Evolutionary conservation across 306 rosid species (phyloP), one percentile per base, ranked within the genome.

Genomic region (Trifolium pratense): DNA sequence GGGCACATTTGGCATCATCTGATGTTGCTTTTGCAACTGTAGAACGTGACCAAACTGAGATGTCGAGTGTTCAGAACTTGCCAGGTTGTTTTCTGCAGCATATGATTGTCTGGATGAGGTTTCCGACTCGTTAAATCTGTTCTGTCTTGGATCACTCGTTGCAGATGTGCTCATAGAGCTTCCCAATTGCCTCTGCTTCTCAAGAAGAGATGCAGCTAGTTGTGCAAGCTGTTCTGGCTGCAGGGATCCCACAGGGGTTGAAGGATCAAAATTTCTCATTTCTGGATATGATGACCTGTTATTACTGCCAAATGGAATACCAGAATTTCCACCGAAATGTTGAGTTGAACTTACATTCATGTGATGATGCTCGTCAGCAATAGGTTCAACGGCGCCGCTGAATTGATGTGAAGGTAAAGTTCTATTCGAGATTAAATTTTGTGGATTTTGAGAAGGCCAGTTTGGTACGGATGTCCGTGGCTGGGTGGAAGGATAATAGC

Each of bases 151-250:
- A 78, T 83, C 93, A 37, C 81, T 76, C 11, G 53, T 49, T 3
- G 71, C 15, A 9, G 87, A 60, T 45, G 76, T 59, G 74, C 48
- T 86, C 8, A 68, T 39, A 36, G 81, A 42, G 71, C 81, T 88
- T 67, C 87, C 89, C 7, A 82, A 68, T 78, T 86, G 96, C 83
- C 87, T 87, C 72, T 84, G 90, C 82, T 85, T 89, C 76, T 86
- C 96, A 46, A 87, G 87, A 76, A 88, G 90, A 73, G 97, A 79
- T 62, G 97, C 91, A 39, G 96, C 89, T 71, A 94, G 69, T 43
- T 86, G 96, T 23, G 87, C 89, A 68, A 90, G 95, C 76, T 94
- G 96, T 79, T 94, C 96, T 6, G 92, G 90, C 62, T 80, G 93
- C 68, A 84, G 79, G 63, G 89, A 43, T 29, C 84, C 83, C 67